These are phyloP conservation scores for Suillus subluteus DNA, from an alignment of 768 basidiomycete species.

Conservation along the genomic window DNA sequence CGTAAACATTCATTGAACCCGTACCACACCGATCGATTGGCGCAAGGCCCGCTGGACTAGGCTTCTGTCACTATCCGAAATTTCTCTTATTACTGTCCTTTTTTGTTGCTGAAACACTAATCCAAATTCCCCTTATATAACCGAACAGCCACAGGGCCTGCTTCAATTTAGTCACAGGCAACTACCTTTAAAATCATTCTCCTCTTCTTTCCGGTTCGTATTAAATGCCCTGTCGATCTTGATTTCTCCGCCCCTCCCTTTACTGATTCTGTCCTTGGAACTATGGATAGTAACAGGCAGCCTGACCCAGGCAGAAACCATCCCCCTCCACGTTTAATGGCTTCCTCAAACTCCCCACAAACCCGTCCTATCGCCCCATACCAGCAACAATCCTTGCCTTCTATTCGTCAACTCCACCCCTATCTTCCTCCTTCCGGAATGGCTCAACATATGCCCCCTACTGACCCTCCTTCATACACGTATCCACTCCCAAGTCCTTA, in stretches of 20 bases:
- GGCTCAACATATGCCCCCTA: slow-evolving; percentile 32
- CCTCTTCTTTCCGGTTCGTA: slow-evolving; percentile 27
- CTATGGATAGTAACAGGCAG: slow-evolving; percentile 44
- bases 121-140: slow-evolving; percentile 32
- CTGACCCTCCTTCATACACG: slow-evolving; percentile 30
- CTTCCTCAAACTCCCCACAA: slow-evolving; percentile 28
- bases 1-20: background rate
- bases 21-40: slow-evolving; percentile 24
- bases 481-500: slow-evolving; percentile 29
- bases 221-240: slow-evolving; percentile 25
- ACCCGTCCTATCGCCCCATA: slow-evolving; percentile 32
- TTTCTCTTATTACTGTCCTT: slow-evolving; percentile 31
- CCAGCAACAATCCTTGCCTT: slow-evolving; percentile 50
- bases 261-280: slow-evolving; percentile 22
- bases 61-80: slow-evolving; percentile 28
- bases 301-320: slow-evolving; percentile 36
- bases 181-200: slow-evolving; percentile 24
- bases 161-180: slow-evolving; percentile 23
- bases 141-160: slow-evolving; percentile 28
- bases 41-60: slow-evolving; percentile 34
- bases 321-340: slow-evolving; percentile 30
- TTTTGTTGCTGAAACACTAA: slow-evolving; percentile 21
- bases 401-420: slow-evolving; percentile 71
- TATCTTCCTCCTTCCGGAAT: slow-evolving; percentile 58
- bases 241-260: slow-evolving; percentile 12